Evolutionary conservation across 2,329 filamentous ascomycete genomes (phyloP).

Genomic region (Xylariales sp.): DNA sequence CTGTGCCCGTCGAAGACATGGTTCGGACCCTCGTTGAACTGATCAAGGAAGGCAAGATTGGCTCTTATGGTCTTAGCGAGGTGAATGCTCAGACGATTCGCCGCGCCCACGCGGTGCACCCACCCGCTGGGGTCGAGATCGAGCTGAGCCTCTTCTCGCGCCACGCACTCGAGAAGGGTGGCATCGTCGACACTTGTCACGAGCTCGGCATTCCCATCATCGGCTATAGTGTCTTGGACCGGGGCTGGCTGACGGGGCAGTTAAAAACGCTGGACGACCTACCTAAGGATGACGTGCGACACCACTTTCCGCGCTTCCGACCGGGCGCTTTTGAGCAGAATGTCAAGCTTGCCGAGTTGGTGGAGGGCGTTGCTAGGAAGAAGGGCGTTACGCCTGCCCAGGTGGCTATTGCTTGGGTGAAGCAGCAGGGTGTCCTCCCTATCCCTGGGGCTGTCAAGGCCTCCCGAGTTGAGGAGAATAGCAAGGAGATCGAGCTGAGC

Average conservation of each 20-base stretch:
- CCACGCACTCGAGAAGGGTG: constrained; percentile 58
- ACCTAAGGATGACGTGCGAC: constrained; percentile 59
- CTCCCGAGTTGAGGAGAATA: constrained; percentile 68
- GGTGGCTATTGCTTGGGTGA: constrained; percentile 34
- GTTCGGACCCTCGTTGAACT: constrained; percentile 46
- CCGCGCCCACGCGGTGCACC: constrained; percentile 63
- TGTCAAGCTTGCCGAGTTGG: constrained; percentile 32
- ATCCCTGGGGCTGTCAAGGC: constrained; percentile 71
- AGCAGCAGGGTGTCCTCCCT: constrained; percentile 62
- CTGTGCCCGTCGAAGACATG: constrained; percentile 49
- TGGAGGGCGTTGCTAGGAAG: constrained; percentile 26
- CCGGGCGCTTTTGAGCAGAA: constrained; percentile 32
- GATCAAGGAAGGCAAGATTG: constrained; percentile 50
- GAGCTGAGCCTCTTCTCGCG: constrained; percentile 69
- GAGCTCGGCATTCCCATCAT: constrained; percentile 68
- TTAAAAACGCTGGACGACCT: constrained; percentile 59
- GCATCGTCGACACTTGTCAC: constrained; percentile 63
- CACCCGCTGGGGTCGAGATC: constrained; percentile 69
- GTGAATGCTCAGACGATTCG: constrained; percentile 51
- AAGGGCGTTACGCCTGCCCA: constrained; percentile 30
- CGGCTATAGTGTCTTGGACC: constrained; percentile 68
- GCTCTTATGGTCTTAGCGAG: constrained; percentile 50
- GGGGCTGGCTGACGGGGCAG: constrained; percentile 64
- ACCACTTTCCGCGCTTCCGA: constrained; percentile 59
- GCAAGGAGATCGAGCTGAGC: constrained; percentile 48